Base-by-base conservation (phyloP, 176 grass and related monocot genomes). In the Urochloa ruziziensis region DNA sequence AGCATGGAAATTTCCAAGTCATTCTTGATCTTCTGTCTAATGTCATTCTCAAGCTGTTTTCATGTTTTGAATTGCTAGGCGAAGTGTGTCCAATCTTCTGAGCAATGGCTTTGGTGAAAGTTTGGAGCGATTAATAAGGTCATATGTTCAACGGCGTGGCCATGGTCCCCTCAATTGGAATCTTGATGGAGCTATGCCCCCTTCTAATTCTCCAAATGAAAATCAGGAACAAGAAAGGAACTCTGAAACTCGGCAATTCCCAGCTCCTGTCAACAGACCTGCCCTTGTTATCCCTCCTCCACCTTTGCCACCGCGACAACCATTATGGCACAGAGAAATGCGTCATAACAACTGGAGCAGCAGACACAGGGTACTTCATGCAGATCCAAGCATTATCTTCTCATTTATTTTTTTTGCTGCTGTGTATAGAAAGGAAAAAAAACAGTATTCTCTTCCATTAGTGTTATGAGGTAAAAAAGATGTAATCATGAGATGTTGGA, bases 81-180 rank as follows among this genome's bases (percentile, higher is more conserved):
- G 96, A 86, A 99, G 96, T 46, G 96, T 99, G 36, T 99, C 96
- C 78, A 99, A 99, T 90, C 93, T 99, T 78, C 96, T 99, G 66
- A 92, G 84, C 63, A 99, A 94, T 83, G 96, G 89, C 23, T 99
- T 99, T 77, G 93, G 96, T 77, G 91, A 96, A 90, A 99, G 94
- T 82, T 90, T 99, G 84, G 96, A 99, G 77, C 91, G 42, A 39
- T 85, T 99, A 76, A 99, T 99, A 93, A 88, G 91, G 44, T 99
- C 96, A 73, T 99, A 99, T 77, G 87, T 93, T 65, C 86, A 92
- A 77, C 82, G 84, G 18, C 96, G 91, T 82, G 91, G 89, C 15
- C 89, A 23, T 61, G 80, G 69, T 70, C 83, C 89, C n/a, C 85
- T 94, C 48, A 89, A 95, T 63, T 94, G 91, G 96, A 89, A 91